Conservation (phyloP, 371 early-diverging fungal species). For the Edhazardia aedis region DNA sequence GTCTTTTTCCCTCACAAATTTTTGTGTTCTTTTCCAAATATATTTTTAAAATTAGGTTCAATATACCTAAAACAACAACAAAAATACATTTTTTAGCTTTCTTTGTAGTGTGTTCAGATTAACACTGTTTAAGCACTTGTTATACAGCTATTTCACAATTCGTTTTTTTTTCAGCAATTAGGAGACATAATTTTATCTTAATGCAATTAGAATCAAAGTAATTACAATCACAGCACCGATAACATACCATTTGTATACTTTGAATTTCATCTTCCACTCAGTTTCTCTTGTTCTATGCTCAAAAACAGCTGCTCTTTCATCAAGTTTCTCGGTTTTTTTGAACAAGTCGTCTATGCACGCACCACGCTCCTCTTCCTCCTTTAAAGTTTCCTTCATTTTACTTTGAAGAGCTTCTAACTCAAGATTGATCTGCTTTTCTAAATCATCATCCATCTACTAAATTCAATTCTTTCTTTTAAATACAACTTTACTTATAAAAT, state of each 20-base stretch:
- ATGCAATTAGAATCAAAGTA: background rate
- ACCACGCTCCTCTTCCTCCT: slow-evolving; percentile 30
- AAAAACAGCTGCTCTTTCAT: slow-evolving; percentile 19
- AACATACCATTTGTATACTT: slow-evolving; percentile 20
- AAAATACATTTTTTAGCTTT: too few species aligned
- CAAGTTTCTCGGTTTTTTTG: slow-evolving; percentile 20
- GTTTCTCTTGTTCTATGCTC: slow-evolving; percentile 21
- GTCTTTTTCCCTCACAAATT: too few species aligned
- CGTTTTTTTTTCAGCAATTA: too few species aligned
- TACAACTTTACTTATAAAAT: too few species aligned
- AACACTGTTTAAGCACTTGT: too few species aligned
- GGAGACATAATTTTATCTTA: too few species aligned
- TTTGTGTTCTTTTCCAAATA: too few species aligned
- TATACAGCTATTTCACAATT: too few species aligned
- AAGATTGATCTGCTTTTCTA: slow-evolving; percentile 23
- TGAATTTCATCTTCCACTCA: slow-evolving; percentile 30
- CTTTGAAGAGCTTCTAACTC: slow-evolving; percentile 37
- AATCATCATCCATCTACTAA: background rate
- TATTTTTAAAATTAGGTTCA: too few species aligned
- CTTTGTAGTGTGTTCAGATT: too few species aligned
- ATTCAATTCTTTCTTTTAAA: too few species aligned
- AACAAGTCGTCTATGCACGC: slow-evolving; percentile 21
- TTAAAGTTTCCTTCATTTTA: slow-evolving; percentile 34
- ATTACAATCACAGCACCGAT: background rate
- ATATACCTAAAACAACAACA: too few species aligned